Base-by-base conservation (phyloP, 306 rosid genomes). In the Quillaja saponaria region DNA sequence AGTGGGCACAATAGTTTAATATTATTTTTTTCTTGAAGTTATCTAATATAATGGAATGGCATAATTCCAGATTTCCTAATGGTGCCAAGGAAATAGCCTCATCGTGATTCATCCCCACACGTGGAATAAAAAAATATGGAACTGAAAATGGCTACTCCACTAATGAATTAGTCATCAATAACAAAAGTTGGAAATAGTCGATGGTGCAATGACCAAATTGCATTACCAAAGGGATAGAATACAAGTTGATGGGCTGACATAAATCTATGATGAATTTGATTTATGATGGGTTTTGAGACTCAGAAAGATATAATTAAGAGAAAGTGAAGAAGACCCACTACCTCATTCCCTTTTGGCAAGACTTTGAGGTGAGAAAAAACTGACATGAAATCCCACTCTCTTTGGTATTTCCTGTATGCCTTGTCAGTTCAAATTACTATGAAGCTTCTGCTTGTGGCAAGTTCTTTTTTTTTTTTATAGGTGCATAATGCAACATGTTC, bases 61-160 rank as follows among this genome's bases (percentile, higher is more conserved):
- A n/a, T n/a, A n/a, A n/a, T n/a, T n/a, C n/a, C n/a, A n/a, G n/a
- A n/a, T n/a, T n/a, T n/a, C n/a, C n/a, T n/a, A n/a, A n/a, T 10
- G 25, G 52, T 16, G 41, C 35, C 52, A 51, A 35, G 25, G 28
- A 39, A 52, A n/a, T 6, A 10, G n/a, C 54, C 25, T 39, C 45
- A 28, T 0, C 13, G 31, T 16, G 71, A 63, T 71, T 21, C 18
- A 18, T 41, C 49, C 41, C 42, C 57, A 58, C 67, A 78, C 60
- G 70, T 59, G 66, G 73, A 37, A 53, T 68, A 14, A 48, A 49
- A 58, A 55, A 68, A 58, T 15, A 47, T 66, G 55, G 42, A 49
- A 37, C 62, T 76, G 55, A 45, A 58, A 78, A 72, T 84, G 74
- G 78, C 42, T 54, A 53, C 45, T 62, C 84, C 85, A 76, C 82